A percentile compares a stretch with the other conserved stretches of the same genome.
Conservation (phyloP, 768 basidiomycete genomes). For the Polyporus arcularius region DNA sequence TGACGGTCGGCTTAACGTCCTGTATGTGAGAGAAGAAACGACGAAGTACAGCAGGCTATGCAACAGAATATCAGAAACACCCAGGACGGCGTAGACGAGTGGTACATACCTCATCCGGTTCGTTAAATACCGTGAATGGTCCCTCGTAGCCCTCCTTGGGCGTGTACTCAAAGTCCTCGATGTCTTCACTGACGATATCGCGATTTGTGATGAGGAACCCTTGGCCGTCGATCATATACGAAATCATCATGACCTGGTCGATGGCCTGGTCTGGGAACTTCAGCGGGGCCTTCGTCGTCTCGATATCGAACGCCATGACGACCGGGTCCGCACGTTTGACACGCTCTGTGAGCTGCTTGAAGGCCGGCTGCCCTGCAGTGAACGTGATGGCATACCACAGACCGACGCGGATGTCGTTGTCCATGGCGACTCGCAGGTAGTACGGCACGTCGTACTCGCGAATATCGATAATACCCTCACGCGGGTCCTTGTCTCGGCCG, state of each 20-base stretch:
- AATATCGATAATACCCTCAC: constrained; percentile 90
- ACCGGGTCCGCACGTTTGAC: constrained; percentile 99
- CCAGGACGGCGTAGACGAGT: not conserved
- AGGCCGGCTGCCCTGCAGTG: constrained; percentile 72
- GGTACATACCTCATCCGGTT: constrained; percentile 79
- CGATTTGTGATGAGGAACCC: constrained; percentile 97
- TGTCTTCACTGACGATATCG: constrained; percentile 96
- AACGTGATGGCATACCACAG: constrained; percentile 96
- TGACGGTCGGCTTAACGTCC: constrained; percentile 92
- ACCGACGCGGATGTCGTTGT: constrained; percentile 96
- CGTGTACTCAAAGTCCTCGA: constrained; percentile 98
- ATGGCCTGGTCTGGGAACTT: constrained; percentile 96
- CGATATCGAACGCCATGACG: constrained; percentile 99
- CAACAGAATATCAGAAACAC: not conserved
- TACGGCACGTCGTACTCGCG: constrained; percentile 97
- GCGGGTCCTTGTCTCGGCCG: constrained; percentile 73
- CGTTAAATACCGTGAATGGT: constrained; percentile 94
- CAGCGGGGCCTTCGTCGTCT: constrained; percentile 98
- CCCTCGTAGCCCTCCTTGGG: constrained; percentile 98
- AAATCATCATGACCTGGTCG: constrained; percentile 99
- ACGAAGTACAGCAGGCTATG: constrained; percentile 75
- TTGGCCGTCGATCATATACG: constrained; percentile 98
- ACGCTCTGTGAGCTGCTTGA: constrained; percentile 72
- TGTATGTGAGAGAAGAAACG: constrained; percentile 95
- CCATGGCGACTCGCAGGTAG: constrained; percentile 98